phyloP scores from a whole-genome alignment of 2,329 filamentous ascomycete species.

The Leptographium wingfieldii region DNA sequence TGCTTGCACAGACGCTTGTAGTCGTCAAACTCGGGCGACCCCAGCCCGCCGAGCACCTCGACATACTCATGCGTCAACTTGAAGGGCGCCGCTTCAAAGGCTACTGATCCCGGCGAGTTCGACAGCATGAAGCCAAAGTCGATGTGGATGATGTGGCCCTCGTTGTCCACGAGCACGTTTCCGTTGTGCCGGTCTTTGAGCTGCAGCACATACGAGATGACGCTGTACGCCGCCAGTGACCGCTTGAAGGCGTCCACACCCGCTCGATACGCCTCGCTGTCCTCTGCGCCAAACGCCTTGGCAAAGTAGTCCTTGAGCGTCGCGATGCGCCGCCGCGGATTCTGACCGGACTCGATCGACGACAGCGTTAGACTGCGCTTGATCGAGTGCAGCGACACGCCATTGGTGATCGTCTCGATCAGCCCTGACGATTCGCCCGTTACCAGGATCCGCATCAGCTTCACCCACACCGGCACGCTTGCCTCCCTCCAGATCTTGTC shows the following conservation, averaged over 20 bases:
- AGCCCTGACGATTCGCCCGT: slow-evolving; percentile 75
- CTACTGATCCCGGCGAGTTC: slow-evolving; percentile 72
- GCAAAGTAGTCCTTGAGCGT: slow-evolving; percentile 72
- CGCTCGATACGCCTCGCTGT: slow-evolving; percentile 55
- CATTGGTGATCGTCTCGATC: slow-evolving; percentile 80
- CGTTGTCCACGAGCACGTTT: slow-evolving; percentile 74
- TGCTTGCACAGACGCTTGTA: slow-evolving; percentile 73
- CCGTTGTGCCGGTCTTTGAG: slow-evolving; percentile 80
- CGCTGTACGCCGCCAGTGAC: slow-evolving; percentile 74
- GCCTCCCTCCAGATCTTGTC: slow-evolving; percentile 72
- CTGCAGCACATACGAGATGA: slow-evolving; percentile 73
- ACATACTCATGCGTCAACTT: slow-evolving; percentile 76
- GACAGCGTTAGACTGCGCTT: slow-evolving; percentile 71
- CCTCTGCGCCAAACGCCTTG: slow-evolving; percentile 63
- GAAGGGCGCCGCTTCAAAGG: slow-evolving; percentile 77
- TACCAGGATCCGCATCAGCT: slow-evolving; percentile 75
- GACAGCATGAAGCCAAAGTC: slow-evolving; percentile 87
- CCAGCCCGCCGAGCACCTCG: slow-evolving; percentile 64
- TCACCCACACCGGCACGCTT: slow-evolving; percentile 69
- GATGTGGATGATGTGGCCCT: slow-evolving; percentile 78
- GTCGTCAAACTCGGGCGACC: slow-evolving; percentile 56
- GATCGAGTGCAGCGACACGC: slow-evolving; percentile 74
- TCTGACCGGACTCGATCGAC: slow-evolving; percentile 58
- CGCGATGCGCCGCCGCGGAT: slow-evolving; percentile 63
- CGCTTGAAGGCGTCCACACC: slow-evolving; percentile 69